Percentiles rank a stretch among this genome's conserved stretches.
phyloP scores from a whole-genome alignment of 139 green algal species.

The Raphidocelis subcapitata region DNA sequence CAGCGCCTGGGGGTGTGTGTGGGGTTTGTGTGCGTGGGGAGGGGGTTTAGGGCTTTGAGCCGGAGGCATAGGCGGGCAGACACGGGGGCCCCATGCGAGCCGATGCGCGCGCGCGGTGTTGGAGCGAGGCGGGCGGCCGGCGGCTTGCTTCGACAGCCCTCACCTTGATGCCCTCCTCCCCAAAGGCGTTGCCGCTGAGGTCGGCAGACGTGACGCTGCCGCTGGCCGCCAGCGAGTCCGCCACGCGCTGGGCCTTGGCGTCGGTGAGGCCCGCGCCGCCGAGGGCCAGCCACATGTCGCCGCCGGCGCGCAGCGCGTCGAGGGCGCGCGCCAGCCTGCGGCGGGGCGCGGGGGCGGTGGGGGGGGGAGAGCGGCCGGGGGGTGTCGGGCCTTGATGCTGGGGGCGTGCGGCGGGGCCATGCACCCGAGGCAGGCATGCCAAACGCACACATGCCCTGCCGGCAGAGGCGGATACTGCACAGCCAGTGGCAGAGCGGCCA shows the following conservation, averaged over 20 bases:
- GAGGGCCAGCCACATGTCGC: constrained; percentile 59
- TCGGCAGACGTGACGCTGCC: constrained; percentile 54
- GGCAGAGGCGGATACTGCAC: neutral
- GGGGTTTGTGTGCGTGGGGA: neutral
- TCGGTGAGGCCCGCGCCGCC: constrained; percentile 35
- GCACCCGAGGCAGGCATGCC: too few relatives aligned
- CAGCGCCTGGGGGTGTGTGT: constrained; percentile 21
- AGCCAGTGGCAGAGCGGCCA: neutral
- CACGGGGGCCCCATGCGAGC: neutral
- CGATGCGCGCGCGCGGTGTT: neutral
- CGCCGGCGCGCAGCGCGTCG: constrained; percentile 11
- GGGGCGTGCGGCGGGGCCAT: too few relatives aligned
- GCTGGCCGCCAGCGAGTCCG: constrained; percentile 53
- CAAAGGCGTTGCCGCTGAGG: constrained; percentile 59
- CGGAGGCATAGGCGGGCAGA: neutral
- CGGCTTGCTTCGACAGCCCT: neutral
- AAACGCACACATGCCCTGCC: neutral
- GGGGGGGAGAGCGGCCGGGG: too few relatives aligned
- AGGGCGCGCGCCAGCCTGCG: constrained; percentile 22
- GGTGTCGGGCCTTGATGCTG: too few relatives aligned
- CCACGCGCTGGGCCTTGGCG: constrained; percentile 35
- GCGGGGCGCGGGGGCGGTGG: too few relatives aligned
- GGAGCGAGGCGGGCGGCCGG: neutral
- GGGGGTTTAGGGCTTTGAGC: neutral
- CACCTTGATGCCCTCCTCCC: constrained; percentile 54